A percentile compares a stretch with the other conserved stretches of the same genome.
phyloP scores from a whole-genome alignment of 768 basidiomycete species.

The Hypsizygus marmoreus region DNA sequence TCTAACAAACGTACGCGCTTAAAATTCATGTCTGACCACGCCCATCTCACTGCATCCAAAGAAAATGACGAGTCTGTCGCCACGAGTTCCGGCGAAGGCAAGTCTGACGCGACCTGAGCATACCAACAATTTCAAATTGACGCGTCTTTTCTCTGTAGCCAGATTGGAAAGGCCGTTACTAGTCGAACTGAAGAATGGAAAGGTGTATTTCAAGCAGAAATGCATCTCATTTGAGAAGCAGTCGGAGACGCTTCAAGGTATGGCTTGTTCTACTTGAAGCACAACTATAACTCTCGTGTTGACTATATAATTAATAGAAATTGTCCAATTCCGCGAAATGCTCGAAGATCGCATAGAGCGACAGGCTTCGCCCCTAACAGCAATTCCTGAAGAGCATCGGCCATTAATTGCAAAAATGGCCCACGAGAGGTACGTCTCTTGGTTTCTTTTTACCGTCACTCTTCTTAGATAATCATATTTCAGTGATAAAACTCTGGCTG shows the following conservation, averaged over 20 bases:
- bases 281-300: neutral
- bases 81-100: slow-evolving; percentile 23
- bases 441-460: neutral
- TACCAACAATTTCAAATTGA: slow-evolving; percentile 15
- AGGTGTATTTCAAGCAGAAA: slow-evolving; percentile 77
- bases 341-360: slow-evolving; percentile 54
- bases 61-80: neutral
- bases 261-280: slow-evolving; percentile 19
- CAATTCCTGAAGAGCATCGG: slow-evolving; percentile 67
- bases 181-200: slow-evolving; percentile 76
- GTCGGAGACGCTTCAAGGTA: slow-evolving; percentile 82
- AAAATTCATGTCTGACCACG: neutral
- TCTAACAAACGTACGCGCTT: slow-evolving; percentile 33
- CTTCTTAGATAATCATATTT: slow-evolving; percentile 1
- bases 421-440: slow-evolving; percentile 72
- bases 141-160: slow-evolving; percentile 35
- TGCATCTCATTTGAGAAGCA: slow-evolving; percentile 71
- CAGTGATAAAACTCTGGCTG: slow-evolving; percentile 72
- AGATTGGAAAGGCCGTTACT: slow-evolving; percentile 43
- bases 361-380: slow-evolving; percentile 50
- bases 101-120: slow-evolving; percentile 29
- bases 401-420: slow-evolving; percentile 80
- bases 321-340: slow-evolving; percentile 76
- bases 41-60: too few species aligned
- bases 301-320: slow-evolving; percentile 50